A percentile compares a stretch with the other conserved stretches of the same genome.
Evolutionary conservation across 192 early-diverging fungal genomes (phyloP).

Genomic region (Entomortierella beljakovae): DNA sequence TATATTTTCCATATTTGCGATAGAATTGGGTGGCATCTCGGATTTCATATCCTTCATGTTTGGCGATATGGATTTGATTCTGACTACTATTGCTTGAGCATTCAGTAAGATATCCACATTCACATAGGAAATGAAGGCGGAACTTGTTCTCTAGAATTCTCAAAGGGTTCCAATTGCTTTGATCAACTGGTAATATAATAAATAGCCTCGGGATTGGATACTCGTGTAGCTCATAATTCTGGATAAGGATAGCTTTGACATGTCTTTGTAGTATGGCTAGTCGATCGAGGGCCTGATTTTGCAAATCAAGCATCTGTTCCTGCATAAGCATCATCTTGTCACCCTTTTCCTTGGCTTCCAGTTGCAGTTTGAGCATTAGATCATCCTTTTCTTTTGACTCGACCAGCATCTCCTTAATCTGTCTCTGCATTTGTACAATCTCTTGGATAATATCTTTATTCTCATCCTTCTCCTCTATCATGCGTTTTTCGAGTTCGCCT

Average conservation of each 20-base stretch:
- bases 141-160: too few species aligned
- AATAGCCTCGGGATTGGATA: background rate
- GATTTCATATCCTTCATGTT: slow-evolving; percentile 5
- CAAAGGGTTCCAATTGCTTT: background rate
- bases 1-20: background rate
- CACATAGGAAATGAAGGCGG: too few species aligned
- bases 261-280: background rate
- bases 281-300: background rate
- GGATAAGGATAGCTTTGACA: too few species aligned
- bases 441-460: background rate
- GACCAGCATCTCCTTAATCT: background rate
- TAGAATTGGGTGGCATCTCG: background rate
- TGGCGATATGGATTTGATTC: background rate
- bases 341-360: slow-evolving; percentile 1
- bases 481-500: background rate
- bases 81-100: background rate
- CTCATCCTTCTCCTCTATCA: too few species aligned
- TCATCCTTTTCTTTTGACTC: background rate
- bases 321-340: background rate
- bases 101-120: too few species aligned
- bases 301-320: background rate
- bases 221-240: too few species aligned
- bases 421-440: background rate
- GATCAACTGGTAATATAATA: background rate
- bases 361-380: background rate